Conservation (phyloP, 2,329 filamentous ascomycete genomes). For the Grosmannia serpens region DNA sequence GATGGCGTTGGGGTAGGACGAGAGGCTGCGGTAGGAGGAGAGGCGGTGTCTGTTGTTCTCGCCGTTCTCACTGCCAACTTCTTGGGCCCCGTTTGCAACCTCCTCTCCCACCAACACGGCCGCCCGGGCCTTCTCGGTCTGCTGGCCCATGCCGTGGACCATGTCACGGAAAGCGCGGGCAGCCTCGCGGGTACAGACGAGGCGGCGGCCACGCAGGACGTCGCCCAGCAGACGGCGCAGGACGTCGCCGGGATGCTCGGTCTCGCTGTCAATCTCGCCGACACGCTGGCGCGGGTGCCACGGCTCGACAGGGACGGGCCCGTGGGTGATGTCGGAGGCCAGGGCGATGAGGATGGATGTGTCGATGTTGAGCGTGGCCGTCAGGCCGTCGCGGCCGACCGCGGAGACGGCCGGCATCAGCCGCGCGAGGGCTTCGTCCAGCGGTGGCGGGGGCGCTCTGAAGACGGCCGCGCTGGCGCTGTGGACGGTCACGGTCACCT, state of each 20-base stretch:
- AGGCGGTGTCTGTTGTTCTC: conserved; percentile 6
- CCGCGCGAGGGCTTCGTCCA: conserved; percentile 12
- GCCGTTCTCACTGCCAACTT: background rate
- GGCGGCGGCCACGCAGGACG: conserved; percentile 38
- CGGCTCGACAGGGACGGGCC: conserved; percentile 21
- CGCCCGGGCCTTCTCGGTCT: conserved; percentile 47
- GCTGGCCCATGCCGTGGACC: conserved; percentile 50
- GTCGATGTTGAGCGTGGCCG: conserved; percentile 43
- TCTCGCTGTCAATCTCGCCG: conserved; percentile 54
- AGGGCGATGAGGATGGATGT: conserved; percentile 62
- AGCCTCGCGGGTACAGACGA: conserved; percentile 58
- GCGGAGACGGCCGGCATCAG: conserved; percentile 15
- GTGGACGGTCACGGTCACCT: conserved; percentile 15
- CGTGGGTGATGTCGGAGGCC: conserved; percentile 61
- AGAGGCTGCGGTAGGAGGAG: conserved; percentile 18
- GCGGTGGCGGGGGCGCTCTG: conserved; percentile 8
- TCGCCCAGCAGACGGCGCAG: conserved; percentile 46
- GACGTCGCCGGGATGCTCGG: conserved; percentile 43
- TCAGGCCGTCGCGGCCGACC: conserved; percentile 25
- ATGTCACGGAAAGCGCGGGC: conserved; percentile 56
- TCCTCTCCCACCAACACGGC: conserved; percentile 30
- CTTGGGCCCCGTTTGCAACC: background rate
- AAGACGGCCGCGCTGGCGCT: conserved; percentile 17
- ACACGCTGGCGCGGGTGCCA: conserved; percentile 46
- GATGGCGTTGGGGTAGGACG: conserved; percentile 21